phyloP scores from a whole-genome alignment of 2,329 filamentous ascomycete species.

The Verticillium longisporum region DNA sequence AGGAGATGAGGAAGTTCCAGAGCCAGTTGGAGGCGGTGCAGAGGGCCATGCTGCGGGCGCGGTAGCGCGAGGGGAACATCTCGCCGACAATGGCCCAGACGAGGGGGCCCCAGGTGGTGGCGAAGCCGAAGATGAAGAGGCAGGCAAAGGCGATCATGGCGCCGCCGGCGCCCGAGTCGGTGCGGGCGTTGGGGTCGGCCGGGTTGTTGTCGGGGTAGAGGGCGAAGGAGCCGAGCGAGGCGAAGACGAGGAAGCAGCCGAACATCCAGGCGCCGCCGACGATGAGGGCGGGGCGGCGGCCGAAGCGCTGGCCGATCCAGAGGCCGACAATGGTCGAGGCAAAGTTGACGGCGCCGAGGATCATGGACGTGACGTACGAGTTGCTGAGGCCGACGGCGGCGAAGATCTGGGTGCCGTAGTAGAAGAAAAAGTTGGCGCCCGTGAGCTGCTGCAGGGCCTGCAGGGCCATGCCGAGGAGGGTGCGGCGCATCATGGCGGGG shows the following conservation, averaged over 20 bases:
- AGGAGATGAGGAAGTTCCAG: slow-evolving; percentile 58
- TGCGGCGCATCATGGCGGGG: slow-evolving; percentile 59
- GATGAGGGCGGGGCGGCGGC: slow-evolving; percentile 57
- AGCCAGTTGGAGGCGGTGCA: slow-evolving; percentile 54
- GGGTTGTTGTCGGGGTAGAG: slow-evolving; percentile 21
- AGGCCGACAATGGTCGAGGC: slow-evolving; percentile 58
- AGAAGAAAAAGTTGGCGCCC: slow-evolving; percentile 63
- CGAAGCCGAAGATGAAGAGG: slow-evolving; percentile 60
- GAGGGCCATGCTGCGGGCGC: slow-evolving; percentile 46
- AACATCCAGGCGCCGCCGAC: slow-evolving; percentile 56
- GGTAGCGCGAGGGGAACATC: slow-evolving; percentile 54
- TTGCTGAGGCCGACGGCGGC: slow-evolving; percentile 56
- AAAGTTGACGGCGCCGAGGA: slow-evolving; percentile 62
- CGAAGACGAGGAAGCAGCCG: slow-evolving; percentile 41
- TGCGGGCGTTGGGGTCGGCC: slow-evolving; percentile 27
- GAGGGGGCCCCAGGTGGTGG: slow-evolving; percentile 44
- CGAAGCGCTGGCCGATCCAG: slow-evolving; percentile 58
- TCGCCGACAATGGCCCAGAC: slow-evolving; percentile 61
- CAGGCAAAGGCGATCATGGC: slow-evolving; percentile 63
- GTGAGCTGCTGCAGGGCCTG: slow-evolving; percentile 64
- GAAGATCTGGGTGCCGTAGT: slow-evolving; percentile 62
- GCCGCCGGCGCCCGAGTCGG: slow-evolving; percentile 42
- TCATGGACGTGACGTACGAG: slow-evolving; percentile 61
- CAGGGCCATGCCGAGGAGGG: slow-evolving; percentile 53
- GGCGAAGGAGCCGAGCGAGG: slow-evolving; percentile 40